phyloP scores from a whole-genome alignment of 2,329 filamentous ascomycete species.

The Elsinoe necatrix region DNA sequence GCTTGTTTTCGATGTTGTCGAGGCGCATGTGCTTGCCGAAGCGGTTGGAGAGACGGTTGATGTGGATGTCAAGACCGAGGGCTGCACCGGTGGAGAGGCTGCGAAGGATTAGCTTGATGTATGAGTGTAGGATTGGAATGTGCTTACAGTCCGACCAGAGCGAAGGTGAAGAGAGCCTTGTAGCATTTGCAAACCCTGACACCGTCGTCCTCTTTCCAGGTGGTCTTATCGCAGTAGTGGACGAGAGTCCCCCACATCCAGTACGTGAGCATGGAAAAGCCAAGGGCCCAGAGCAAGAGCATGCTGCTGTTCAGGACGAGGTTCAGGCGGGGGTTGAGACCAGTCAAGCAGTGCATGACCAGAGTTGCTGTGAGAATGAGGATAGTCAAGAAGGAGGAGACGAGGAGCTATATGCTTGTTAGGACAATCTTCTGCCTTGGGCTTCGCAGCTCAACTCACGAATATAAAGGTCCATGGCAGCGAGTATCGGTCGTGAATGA shows the following conservation, averaged over 20 bases:
- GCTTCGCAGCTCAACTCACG: conserved; percentile 33
- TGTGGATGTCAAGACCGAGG: conserved; percentile 44
- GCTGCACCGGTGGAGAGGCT: conserved; percentile 41
- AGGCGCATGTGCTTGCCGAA: conserved; percentile 44
- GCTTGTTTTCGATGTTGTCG: conserved; percentile 32
- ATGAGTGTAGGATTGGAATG: neutral
- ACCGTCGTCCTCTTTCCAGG: conserved; percentile 48
- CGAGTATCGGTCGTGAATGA: conserved; percentile 43
- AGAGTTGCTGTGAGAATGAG: conserved; percentile 42
- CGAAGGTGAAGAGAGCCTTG: conserved; percentile 53
- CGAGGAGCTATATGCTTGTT: conserved; percentile 38
- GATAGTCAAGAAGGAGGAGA: conserved; percentile 45
- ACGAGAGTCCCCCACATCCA: conserved; percentile 46
- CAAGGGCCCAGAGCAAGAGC: conserved; percentile 44
- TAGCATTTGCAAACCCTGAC: conserved; percentile 50
- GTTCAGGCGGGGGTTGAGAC: conserved; percentile 46
- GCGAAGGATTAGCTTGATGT: neutral
- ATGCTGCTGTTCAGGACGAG: conserved; percentile 42
- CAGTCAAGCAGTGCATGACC: conserved; percentile 43
- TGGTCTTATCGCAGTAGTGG: conserved; percentile 41
- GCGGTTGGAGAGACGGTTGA: conserved; percentile 36
- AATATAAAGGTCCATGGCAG: conserved; percentile 54
- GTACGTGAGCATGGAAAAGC: conserved; percentile 46
- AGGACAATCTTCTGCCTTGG: neutral
- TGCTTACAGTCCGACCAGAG: conserved; percentile 38